These are phyloP conservation scores for Leccinum ponderosum DNA, from an alignment of 1,284 basidiomycete species.

Conservation along the genomic window DNA sequence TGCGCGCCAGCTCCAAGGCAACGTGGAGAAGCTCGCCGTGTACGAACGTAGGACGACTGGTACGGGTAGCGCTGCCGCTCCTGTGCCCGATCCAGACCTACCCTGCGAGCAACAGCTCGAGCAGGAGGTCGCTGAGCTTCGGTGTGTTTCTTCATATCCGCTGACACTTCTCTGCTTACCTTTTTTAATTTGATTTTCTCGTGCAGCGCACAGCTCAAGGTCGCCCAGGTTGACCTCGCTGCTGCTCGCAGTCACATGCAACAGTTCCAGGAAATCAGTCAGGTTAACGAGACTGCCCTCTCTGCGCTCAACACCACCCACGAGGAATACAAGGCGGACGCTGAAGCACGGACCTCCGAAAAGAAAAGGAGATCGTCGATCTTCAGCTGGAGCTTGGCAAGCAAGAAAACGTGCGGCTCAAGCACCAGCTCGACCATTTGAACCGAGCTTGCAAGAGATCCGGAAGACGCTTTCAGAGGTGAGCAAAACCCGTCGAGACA, in stretches of 20 bases:
- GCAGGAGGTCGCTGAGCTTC: slow-evolving; percentile 80
- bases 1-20: slow-evolving; percentile 68
- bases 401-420: slow-evolving; percentile 79
- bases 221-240: slow-evolving; percentile 72
- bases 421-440: slow-evolving; percentile 77
- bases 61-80: slow-evolving; percentile 27
- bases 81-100: slow-evolving; percentile 44
- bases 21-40: slow-evolving; percentile 82
- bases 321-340: slow-evolving; percentile 75
- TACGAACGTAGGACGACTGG: slow-evolving; percentile 70
- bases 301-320: slow-evolving; percentile 68
- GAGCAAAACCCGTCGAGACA: slow-evolving; percentile 7
- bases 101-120: slow-evolving; percentile 80
- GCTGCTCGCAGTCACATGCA: slow-evolving; percentile 71
- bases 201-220: slow-evolving; percentile 69
- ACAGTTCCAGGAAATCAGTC: slow-evolving; percentile 84
- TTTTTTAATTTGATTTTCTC: background rate
- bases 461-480: slow-evolving; percentile 67
- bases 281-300: slow-evolving; percentile 78
- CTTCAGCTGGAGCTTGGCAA: slow-evolving; percentile 85
- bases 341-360: slow-evolving; percentile 74
- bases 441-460: slow-evolving; percentile 71
- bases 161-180: slow-evolving; percentile 7
- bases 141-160: slow-evolving; percentile 45
- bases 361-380: slow-evolving; percentile 90